Evolutionary conservation across 306 rosid species (phyloP), one percentile per base, ranked within the genome.

Genomic region (Hylodesmum podocarpum): DNA sequence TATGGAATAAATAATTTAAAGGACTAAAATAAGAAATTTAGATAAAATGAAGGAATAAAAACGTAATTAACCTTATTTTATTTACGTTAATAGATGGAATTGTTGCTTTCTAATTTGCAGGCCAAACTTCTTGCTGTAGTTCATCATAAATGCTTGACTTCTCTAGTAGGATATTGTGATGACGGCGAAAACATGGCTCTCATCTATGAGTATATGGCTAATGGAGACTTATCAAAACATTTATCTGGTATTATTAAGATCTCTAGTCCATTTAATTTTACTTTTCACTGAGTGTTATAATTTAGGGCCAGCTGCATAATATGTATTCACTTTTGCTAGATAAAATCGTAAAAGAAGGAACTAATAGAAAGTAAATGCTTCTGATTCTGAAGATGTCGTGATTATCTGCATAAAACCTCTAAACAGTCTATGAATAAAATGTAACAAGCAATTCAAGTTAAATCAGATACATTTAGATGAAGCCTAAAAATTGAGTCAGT

Each of bases 181-280:
- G 86, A 85, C 80, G 83, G 81, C 53, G 59, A 79, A 61, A 59
- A 85, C 37, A 58, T 75, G 78, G 88, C 86, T 54, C 91, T 88
- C 57, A 88, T 85, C 85, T 88, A 83, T 58, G 91, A 88, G 61
- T 85, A 83, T 50, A 83, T 88, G 91, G 49, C 81, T 57, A 78
- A 78, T 81, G 89, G 89, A 14, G 85, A 88, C 80, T 75, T 88
- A 29, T 77, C 83, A 4, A 54, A 83, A 10, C 64, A 81, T 54
- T 72, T 88, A 36, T 81, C 89, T 68, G 86, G 91, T 72, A 63
- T 54, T 64, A 10, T 13, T 57, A 25, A 24, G 50, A 65, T 69
- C 59, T 25, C 21, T 0, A 39, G 3, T 54, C 54, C 66, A 71
- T 51, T 41, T n/a, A 4, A 37, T 24, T 54, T 72, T 72, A 50